Conservation (phyloP, 305 asterid genomes). For the Plantago coronopus region DNA sequence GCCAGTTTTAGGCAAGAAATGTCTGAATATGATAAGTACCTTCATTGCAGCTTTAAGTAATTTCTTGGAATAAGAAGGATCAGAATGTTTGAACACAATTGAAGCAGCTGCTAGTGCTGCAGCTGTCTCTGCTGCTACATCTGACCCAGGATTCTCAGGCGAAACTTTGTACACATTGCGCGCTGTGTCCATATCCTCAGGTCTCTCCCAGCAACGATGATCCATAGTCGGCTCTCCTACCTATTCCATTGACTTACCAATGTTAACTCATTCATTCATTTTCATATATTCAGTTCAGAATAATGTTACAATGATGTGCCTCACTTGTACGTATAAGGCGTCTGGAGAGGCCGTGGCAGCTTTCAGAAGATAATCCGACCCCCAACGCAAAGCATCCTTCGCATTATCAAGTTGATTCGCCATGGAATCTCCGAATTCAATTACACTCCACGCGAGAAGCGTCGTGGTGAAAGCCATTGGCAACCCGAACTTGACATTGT, state of each 20-base stretch:
- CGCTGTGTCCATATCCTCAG: constrained; percentile 85
- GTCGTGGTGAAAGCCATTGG: constrained; percentile 94
- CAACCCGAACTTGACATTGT: constrained; percentile 73
- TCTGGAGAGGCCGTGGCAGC: constrained; percentile 67
- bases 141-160: constrained; percentile 77
- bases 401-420: constrained; percentile 41
- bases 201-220: constrained; percentile 86
- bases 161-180: constrained; percentile 64
- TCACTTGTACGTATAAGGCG: constrained; percentile 63
- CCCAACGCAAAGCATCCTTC: constrained; percentile 68
- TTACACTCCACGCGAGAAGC: constrained; percentile 72
- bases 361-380: constrained; percentile 69
- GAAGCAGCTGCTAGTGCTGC: constrained; percentile 91
- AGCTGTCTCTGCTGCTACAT: constrained; percentile 88
- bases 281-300: background rate
- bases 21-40: constrained; percentile 18
- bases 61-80: constrained; percentile 58
- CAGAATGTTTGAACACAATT: constrained; percentile 65
- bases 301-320: background rate
- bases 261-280: background rate
- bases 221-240: constrained; percentile 78
- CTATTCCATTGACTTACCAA: constrained; percentile 27
- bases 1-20: background rate
- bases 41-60: constrained; percentile 50
- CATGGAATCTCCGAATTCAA: constrained; percentile 67